Conservation (phyloP, 139 green algal genomes). For the Choricystis sp. region DNA sequence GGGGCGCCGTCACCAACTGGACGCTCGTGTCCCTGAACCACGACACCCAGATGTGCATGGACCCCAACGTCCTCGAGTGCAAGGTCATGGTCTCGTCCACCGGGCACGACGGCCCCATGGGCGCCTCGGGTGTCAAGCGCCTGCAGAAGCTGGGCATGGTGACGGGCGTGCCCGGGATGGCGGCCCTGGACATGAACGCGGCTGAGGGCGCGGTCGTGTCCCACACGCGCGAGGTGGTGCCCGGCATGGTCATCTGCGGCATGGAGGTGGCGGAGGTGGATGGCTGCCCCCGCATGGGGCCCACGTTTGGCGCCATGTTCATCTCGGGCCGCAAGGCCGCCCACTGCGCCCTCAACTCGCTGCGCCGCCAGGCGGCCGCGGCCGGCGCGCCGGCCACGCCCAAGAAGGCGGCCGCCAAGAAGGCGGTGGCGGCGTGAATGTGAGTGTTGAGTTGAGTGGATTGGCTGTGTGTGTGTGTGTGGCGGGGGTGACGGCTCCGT, state of each 20-base stretch:
- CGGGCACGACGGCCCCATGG: conserved; percentile 92
- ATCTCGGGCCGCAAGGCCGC: conserved; percentile 80
- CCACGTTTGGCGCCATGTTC: conserved; percentile 94
- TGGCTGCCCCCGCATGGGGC: conserved; percentile 77
- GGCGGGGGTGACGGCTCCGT: too few species aligned
- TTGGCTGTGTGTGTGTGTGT: too few species aligned
- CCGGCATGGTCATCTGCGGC: conserved; percentile 84
- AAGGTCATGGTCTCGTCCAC: conserved; percentile 83
- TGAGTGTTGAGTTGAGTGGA: too few species aligned
- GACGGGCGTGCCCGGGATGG: conserved; percentile 65
- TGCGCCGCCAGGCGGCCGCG: conserved; percentile 16
- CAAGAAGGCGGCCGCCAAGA: too few species aligned
- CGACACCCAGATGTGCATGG: conserved; percentile 94
- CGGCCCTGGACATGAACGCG: conserved; percentile 94
- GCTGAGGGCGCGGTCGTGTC: conserved; percentile 73
- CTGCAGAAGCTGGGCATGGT: conserved; percentile 79
- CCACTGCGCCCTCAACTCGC: conserved; percentile 63
- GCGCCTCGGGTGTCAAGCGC: conserved; percentile 79
- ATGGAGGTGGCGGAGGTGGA: conserved; percentile 80
- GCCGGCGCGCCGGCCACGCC: too few species aligned
- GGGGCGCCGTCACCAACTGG: conserved; percentile 96
- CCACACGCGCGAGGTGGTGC: conserved; percentile 73
- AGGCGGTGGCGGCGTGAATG: too few species aligned
- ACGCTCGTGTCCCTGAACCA: conserved; percentile 90
- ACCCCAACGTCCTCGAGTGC: conserved; percentile 77